Conservation (phyloP, 2,329 filamentous ascomycete species). For the Drechslerella dactyloides region DNA sequence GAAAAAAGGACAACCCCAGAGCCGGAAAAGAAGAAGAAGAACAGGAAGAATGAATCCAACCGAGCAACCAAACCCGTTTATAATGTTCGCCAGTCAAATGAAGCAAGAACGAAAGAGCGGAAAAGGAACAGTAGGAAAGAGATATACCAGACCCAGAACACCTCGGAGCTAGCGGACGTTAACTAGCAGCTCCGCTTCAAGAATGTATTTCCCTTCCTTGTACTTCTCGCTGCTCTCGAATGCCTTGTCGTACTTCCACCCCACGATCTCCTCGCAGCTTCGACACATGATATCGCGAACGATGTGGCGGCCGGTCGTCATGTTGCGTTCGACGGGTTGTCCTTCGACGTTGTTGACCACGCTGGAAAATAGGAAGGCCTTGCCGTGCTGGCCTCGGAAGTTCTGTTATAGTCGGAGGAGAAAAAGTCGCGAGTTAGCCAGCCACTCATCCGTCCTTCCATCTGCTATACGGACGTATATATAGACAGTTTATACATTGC, state of each 20-base stretch:
- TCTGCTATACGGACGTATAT: too few species aligned
- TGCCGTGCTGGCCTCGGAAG: slow-evolving; percentile 97
- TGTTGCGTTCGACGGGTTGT: slow-evolving; percentile 90
- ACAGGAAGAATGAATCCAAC: background rate
- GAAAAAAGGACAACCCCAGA: background rate
- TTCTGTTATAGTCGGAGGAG: slow-evolving; percentile 66
- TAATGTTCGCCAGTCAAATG: slow-evolving; percentile 8
- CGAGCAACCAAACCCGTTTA: background rate
- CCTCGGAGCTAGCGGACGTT: slow-evolving; percentile 64
- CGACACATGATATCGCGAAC: slow-evolving; percentile 91
- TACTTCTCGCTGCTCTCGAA: slow-evolving; percentile 93
- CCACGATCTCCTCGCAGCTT: slow-evolving; percentile 89
- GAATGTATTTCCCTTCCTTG: slow-evolving; percentile 97
- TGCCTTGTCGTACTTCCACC: slow-evolving; percentile 99
- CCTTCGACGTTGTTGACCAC: slow-evolving; percentile 89
- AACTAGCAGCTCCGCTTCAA: slow-evolving; percentile 88
- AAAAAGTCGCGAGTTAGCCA: background rate
- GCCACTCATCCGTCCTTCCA: too few species aligned
- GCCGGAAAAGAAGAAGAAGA: background rate
- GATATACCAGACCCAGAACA: background rate
- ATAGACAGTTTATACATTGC: too few species aligned
- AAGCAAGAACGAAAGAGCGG: background rate
- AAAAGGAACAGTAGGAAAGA: background rate
- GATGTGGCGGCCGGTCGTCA: slow-evolving; percentile 95
- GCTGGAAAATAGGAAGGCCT: slow-evolving; percentile 92